Percentiles rank a stretch among this genome's conserved stretches.
These are phyloP conservation scores for Hypoxylon sp. DNA, from an alignment of 2,329 filamentous ascomycete genomes.

Conservation along the genomic window DNA sequence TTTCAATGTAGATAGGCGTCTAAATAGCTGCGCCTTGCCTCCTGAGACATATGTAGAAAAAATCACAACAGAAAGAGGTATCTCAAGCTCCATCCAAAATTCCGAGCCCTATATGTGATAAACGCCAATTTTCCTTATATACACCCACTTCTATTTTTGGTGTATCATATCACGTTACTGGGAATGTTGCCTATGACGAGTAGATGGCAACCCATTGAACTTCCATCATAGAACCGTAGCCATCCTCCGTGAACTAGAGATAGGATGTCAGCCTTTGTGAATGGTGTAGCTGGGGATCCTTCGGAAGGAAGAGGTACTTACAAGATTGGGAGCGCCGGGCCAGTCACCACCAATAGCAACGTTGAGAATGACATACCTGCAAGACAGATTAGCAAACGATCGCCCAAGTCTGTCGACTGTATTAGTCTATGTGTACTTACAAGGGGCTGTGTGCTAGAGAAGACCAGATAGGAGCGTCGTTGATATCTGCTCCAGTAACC, in stretches of 20 bases:
- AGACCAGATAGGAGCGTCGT: slow-evolving; percentile 64
- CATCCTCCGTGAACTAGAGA: slow-evolving; percentile 48
- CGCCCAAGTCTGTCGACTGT: not conserved
- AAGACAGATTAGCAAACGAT: slow-evolving; percentile 17
- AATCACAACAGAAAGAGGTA: slow-evolving; percentile 49
- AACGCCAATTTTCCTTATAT: slow-evolving; percentile 48
- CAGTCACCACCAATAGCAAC: slow-evolving; percentile 69
- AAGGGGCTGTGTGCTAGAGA: slow-evolving; percentile 65
- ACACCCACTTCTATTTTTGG: slow-evolving; percentile 42
- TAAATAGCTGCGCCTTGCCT: slow-evolving; percentile 21
- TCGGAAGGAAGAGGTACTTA: slow-evolving; percentile 39
- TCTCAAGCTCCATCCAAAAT: slow-evolving; percentile 46
- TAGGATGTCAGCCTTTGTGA: slow-evolving; percentile 33
- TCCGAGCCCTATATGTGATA: slow-evolving; percentile 37
- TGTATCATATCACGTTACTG: slow-evolving; percentile 32
- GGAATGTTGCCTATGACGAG: slow-evolving; percentile 46
- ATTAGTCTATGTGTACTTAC: slow-evolving; percentile 47
- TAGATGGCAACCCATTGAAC: slow-evolving; percentile 54
- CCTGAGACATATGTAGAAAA: slow-evolving; percentile 31
- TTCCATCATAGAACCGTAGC: slow-evolving; percentile 55
- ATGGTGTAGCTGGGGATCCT: not conserved
- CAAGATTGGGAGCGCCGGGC: slow-evolving; percentile 54
- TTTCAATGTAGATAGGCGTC: slow-evolving; percentile 23
- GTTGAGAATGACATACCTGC: slow-evolving; percentile 66
- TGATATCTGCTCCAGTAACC: slow-evolving; percentile 62